Base-by-base conservation (phyloP, 208 protist species). In the Crithidia acanthocephali region DNA sequence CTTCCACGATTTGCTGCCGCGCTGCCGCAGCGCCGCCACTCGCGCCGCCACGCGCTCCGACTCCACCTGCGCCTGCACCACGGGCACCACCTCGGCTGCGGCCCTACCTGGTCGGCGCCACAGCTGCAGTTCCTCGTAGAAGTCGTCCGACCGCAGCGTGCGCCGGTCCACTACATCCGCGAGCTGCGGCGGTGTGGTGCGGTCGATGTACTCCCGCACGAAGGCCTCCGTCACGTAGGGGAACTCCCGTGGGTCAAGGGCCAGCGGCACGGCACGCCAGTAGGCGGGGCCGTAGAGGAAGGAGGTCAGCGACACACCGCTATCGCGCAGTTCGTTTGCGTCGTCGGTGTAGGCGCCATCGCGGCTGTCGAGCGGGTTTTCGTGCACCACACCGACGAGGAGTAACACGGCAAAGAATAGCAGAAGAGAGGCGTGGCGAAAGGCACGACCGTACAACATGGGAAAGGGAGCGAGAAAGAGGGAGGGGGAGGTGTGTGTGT, bases 111-210 rank as follows among this genome's bases (percentile, higher is more conserved):
- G 76, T 6, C 63, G 23, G 8, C 77, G 74, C 33, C 68, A 30
- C 35, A 87, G 28, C 33, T 87, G 65, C 37, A 84, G 42, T 35
- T 75, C 53, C 20, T 77, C 82, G 25, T 78, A 85, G 28, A 83
- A 90, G 57, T 90, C 85, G 0, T 25, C 28, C 7, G 82, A 74
- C 27, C 44, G 42, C n/a, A 68, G 55, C 7, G 79, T 83, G 22
- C 68, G 61, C n/a, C 63, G 53, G 57, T 83, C 79, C 7, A 47
- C 20, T 15, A 76, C 66, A 23, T 76, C 55, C n/a, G 45, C 22
- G n/a, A 81, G 56, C 45, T 45, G 45, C 51, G 82, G 71, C 2
- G 70, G 50, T 3, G 42, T 10, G 11, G 32, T 60, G 40, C 68
- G 68, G n/a, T 60, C 9, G 11, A 80, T 25, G 56, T 53, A 71